Conservation (phyloP, 1,284 basidiomycete genomes). For the Abortiporus biennis region DNA sequence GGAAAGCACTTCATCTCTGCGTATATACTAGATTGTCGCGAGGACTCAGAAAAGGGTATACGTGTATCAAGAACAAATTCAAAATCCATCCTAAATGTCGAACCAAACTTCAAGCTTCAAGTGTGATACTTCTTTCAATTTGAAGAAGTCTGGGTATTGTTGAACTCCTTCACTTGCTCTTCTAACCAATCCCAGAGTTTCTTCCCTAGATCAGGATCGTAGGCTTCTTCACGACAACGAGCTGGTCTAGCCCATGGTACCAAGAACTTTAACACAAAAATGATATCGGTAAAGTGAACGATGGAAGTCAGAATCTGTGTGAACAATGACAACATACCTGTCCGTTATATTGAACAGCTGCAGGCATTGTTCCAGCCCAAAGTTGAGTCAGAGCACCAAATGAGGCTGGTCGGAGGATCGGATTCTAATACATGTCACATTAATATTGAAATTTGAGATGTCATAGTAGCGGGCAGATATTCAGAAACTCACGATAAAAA, state of each 20-base stretch:
- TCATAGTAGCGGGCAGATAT: neutral
- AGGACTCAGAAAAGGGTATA: too few species aligned
- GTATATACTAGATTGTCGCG: too few species aligned
- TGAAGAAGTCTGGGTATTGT: too few species aligned
- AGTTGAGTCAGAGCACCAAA: constrained; percentile 20
- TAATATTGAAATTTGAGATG: neutral
- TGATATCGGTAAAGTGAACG: too few species aligned
- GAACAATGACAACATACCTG: too few species aligned
- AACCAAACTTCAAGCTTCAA: too few species aligned
- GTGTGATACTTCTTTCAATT: too few species aligned
- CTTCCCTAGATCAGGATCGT: constrained; percentile 29
- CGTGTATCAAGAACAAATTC: too few species aligned
- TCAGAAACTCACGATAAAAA: constrained; percentile 9
- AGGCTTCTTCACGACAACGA: constrained; percentile 21
- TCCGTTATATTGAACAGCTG: constrained; percentile 10
- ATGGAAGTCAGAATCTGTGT: too few species aligned
- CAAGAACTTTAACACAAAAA: too few species aligned
- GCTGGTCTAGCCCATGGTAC: constrained; percentile 41
- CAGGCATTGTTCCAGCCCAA: constrained; percentile 16
- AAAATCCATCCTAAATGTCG: too few species aligned
- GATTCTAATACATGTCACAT: neutral
- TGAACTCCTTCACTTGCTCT: constrained; percentile 28
- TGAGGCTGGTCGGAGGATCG: constrained; percentile 12
- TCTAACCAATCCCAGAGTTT: constrained; percentile 38
- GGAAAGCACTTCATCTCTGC: too few species aligned